Conservation (phyloP, 169 alveolate genomes). For the Eimeria tenella region DNA sequence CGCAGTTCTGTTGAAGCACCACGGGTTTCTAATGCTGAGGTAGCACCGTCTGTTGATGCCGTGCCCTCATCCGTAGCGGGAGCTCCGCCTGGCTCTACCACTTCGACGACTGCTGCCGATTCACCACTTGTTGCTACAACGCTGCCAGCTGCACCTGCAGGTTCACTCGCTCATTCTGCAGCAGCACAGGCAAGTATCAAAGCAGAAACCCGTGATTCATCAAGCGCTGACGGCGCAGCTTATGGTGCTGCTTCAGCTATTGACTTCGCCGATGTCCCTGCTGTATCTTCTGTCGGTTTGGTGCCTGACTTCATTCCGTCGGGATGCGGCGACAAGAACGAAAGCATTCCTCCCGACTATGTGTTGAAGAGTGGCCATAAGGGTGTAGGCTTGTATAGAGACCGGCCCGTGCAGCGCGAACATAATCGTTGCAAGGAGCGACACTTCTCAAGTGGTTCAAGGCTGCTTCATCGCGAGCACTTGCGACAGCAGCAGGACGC, state of each 20-base stretch:
- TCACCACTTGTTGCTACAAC: not conserved
- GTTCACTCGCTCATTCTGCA: not conserved
- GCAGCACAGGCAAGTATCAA: too few relatives aligned
- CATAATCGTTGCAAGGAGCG: not conserved
- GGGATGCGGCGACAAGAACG: conserved; percentile 3
- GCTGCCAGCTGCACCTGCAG: conserved; percentile 8
- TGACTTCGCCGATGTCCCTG: not conserved
- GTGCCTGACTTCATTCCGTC: conserved; percentile 44
- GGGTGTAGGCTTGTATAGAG: conserved; percentile 28
- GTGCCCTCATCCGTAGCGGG: not conserved
- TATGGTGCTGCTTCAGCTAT: not conserved
- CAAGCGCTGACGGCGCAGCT: not conserved
- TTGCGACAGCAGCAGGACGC: not conserved
- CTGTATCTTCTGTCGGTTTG: not conserved
- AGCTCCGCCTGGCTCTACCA: not conserved
- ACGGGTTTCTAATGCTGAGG: not conserved
- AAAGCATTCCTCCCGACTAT: conserved; percentile 16
- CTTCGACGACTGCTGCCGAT: not conserved
- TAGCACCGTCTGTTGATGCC: conserved; percentile 3
- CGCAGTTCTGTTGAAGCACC: not conserved
- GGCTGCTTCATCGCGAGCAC: not conserved
- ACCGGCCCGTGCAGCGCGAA: conserved; percentile 13
- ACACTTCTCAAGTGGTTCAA: not conserved
- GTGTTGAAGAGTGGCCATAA: conserved; percentile 14
- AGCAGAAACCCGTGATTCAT: not conserved